Base-by-base conservation (phyloP, 345 rosid genomes). In the Nephelium lappaceum region DNA sequence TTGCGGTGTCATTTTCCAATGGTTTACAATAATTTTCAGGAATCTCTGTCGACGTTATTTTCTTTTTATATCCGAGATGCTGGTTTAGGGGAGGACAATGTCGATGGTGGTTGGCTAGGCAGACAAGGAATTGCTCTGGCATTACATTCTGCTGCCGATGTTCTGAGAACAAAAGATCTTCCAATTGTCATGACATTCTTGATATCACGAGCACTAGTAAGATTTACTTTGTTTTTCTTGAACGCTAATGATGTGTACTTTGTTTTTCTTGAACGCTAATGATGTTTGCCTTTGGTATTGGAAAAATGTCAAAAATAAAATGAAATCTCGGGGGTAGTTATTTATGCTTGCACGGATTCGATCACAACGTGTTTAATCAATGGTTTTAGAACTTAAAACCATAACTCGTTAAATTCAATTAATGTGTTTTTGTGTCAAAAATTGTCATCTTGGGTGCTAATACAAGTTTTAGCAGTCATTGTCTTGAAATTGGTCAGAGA, bases 141-240 rank as follows among this genome's bases (percentile, higher is more conserved):
- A 76, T 88, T 96, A 78, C 90, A 87, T 88, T 91, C 97, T 80
- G 89, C 91, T 8, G 99, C 99, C 49, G 99, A 96, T 84, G 94
- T 94, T 73, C 80, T 96, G 79, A 88, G 97, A 84, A 89, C 97
- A 31, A 96, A 94, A 78, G 98, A 96, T 77, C 99, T 96, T 80
- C 99, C 98, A 78, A 92, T 93, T 81, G 94, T 96, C 75, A 91
- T 96, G 97, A 94, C 98, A 58, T 96, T 96, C 80, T 87, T 96
- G 77, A 94, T 94, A 85, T 96, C 99, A 42, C 92, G 98, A 57
- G 99, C 99, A 61, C 83, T 96, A 91, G 99, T 96, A 82, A 80
- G 83, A 75, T 67, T 76, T 78, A 11, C 62, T 76, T 72, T 77
- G 27, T 74, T 74, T 27, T 25, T 16, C 11, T 70, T 4, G 15